Evolutionary conservation across 176 grass and related monocot genomes (phyloP).

Genomic region (Eragrostis curvula): DNA sequence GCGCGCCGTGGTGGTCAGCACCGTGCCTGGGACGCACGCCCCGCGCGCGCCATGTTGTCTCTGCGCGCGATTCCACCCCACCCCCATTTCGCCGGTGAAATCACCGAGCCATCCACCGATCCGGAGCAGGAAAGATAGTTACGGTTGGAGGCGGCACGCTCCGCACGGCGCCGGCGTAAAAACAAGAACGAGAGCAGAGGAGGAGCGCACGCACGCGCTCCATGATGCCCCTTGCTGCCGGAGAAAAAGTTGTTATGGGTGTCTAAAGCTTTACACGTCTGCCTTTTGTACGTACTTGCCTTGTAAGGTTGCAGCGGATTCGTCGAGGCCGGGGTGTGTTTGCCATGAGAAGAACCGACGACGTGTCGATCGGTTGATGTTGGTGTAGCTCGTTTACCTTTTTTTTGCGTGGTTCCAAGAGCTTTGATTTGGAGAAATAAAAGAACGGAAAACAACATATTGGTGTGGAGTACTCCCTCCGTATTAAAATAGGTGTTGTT

Average conservation of each 20-base stretch:
- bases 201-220: not conserved
- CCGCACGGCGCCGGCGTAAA: not conserved
- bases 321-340: not conserved
- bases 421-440: too few species aligned
- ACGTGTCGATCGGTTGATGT: not conserved
- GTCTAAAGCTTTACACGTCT: not conserved
- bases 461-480: too few species aligned
- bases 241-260: not conserved
- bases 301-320: conserved; percentile 5
- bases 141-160: conserved; percentile 15
- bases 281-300: conserved; percentile 26
- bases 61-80: conserved; percentile 8
- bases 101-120: not conserved
- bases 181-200: not conserved
- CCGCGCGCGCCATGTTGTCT: not conserved
- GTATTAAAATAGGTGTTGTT: too few species aligned
- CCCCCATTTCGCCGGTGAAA: not conserved
- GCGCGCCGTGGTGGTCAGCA: not conserved
- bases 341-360: not conserved
- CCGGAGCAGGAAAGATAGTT: too few species aligned
- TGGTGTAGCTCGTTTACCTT: not conserved
- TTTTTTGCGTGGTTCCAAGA: too few species aligned
- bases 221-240: not conserved
- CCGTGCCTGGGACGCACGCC: conserved; percentile 27
- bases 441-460: too few species aligned